Percentiles rank a stretch among this genome's conserved stretches.
Conservation (phyloP, 192 early-diverging fungal genomes). For the Radiomyces spectabilis region DNA sequence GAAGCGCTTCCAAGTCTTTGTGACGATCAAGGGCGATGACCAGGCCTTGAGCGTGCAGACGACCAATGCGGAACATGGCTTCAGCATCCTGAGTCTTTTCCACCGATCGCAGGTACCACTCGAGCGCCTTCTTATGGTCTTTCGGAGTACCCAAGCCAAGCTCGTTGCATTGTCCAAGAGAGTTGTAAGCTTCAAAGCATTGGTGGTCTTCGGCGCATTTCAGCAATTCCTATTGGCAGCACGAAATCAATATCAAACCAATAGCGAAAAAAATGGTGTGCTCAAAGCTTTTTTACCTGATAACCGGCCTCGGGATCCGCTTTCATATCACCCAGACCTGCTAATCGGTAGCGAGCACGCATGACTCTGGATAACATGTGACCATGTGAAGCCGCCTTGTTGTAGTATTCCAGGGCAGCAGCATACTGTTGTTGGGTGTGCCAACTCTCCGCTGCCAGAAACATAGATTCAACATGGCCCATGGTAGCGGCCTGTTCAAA, state of each 20-base stretch:
- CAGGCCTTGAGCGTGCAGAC: conserved; percentile 9
- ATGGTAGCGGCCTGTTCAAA: conserved; percentile 21
- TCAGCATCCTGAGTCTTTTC: conserved; percentile 14
- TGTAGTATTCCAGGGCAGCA: conserved; percentile 18
- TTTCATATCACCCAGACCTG: conserved; percentile 13
- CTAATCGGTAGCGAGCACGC: conserved; percentile 15
- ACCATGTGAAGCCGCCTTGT: conserved; percentile 10
- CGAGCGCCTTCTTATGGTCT: conserved; percentile 7
- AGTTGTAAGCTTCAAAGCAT: conserved; percentile 15
- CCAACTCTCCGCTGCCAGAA: conserved; percentile 14
- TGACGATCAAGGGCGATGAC: not conserved
- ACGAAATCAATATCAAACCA: too few species aligned
- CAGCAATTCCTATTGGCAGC: conserved; percentile 14
- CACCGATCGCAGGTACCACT: conserved; percentile 21
- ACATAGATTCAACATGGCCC: conserved; percentile 23
- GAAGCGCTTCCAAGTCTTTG: conserved; percentile 1
- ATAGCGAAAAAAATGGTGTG: too few species aligned
- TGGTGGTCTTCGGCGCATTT: conserved; percentile 9
- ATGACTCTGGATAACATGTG: conserved; percentile 20
- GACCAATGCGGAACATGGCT: conserved; percentile 25
- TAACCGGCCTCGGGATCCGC: conserved; percentile 6
- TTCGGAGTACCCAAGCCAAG: conserved; percentile 14
- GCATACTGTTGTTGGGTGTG: conserved; percentile 15
- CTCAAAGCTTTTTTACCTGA: conserved; percentile 14
- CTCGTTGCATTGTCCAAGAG: conserved; percentile 22